Percentiles rank a stretch among this genome's conserved stretches.
Conservation (phyloP, 2,329 filamentous ascomycete genomes). For the Daldinia eschscholtzii region DNA sequence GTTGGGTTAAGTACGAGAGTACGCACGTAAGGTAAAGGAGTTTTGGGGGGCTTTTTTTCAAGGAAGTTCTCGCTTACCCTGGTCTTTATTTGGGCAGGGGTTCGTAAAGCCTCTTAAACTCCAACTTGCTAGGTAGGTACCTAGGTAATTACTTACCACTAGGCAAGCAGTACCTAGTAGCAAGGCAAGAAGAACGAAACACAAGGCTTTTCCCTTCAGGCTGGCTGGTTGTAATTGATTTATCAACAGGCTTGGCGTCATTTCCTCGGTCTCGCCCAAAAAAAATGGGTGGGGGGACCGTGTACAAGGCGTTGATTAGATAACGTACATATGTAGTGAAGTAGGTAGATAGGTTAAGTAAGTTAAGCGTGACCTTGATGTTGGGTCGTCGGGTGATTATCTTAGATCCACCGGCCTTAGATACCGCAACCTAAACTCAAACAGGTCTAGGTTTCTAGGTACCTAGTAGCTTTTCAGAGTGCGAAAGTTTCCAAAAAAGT, state of each 20-base stretch:
- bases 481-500: conserved; percentile 5
- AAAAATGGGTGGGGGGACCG: background rate
- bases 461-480: conserved; percentile 5
- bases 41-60: background rate
- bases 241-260: background rate
- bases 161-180: conserved; percentile 7
- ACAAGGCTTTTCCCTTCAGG: conserved; percentile 14
- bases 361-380: conserved; percentile 19
- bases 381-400: conserved; percentile 42
- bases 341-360: background rate
- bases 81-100: conserved; percentile 11
- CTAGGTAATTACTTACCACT: conserved; percentile 18
- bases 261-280: background rate
- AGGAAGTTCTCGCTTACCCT: conserved; percentile 28
- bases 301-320: background rate
- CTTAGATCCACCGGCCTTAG: conserved; percentile 34
- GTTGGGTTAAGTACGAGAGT: conserved; percentile 4
- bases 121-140: background rate
- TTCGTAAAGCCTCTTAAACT: conserved; percentile 12
- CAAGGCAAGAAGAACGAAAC: background rate
- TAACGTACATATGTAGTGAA: background rate
- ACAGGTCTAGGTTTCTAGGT: conserved; percentile 6
- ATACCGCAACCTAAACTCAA: conserved; percentile 26
- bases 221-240: background rate
- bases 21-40: conserved; percentile 2